A percentile compares a stretch with the other conserved stretches of the same genome.
phyloP scores from a whole-genome alignment of 352 stramenopile species.

The Globisporangium nagaii region DNA sequence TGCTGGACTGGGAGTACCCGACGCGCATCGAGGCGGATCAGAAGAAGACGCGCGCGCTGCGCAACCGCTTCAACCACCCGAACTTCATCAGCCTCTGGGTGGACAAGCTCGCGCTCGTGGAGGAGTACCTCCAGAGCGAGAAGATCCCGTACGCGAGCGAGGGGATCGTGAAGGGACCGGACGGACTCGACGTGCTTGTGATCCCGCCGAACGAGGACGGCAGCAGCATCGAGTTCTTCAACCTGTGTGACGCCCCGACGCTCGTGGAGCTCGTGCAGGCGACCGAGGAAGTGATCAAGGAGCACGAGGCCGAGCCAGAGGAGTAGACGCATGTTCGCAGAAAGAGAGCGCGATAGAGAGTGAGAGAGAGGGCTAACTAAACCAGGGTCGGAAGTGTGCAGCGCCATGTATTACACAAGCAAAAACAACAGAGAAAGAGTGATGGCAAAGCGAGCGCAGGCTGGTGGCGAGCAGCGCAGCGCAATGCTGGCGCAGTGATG shows the following conservation, averaged over 20 bases:
- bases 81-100: constrained; percentile 87
- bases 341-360: too few relatives aligned
- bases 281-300: constrained; percentile 67
- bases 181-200: constrained; percentile 63
- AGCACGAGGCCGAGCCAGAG: constrained; percentile 30
- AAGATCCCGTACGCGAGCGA: constrained; percentile 56
- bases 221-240: constrained; percentile 72
- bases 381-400: too few relatives aligned
- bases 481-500: too few relatives aligned
- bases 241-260: constrained; percentile 74
- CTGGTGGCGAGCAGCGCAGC: too few relatives aligned
- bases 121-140: constrained; percentile 59
- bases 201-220: constrained; percentile 49
- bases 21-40: constrained; percentile 58
- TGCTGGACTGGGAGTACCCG: constrained; percentile 72
- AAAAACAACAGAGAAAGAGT: too few relatives aligned
- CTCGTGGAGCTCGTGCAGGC: constrained; percentile 83
- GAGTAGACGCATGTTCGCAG: too few relatives aligned
- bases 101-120: constrained; percentile 62
- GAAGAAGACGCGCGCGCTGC: constrained; percentile 48
- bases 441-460: too few relatives aligned
- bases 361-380: neutral
- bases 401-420: too few relatives aligned
- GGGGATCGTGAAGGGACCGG: constrained; percentile 47
- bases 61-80: constrained; percentile 71